phyloP scores from a whole-genome alignment of 805 yeast genomes.

The Metschnikowia reukaufii region DNA sequence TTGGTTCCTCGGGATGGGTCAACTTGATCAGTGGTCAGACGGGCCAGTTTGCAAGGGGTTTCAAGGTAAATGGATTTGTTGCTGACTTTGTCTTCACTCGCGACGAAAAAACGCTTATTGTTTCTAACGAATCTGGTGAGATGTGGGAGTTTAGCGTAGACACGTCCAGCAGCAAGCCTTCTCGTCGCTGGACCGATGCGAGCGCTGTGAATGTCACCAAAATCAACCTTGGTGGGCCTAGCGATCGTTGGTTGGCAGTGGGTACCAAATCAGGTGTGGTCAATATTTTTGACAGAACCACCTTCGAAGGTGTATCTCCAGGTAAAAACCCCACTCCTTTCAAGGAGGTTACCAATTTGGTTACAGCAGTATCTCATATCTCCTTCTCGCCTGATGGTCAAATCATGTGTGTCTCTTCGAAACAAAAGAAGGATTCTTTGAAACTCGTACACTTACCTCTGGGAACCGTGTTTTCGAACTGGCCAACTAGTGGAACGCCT shows the following conservation, averaged over 20 bases:
- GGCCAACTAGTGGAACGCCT: conserved; percentile 98
- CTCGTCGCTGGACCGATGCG: conserved; percentile 78
- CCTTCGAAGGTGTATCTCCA: conserved; percentile 10
- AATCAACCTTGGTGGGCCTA: conserved; percentile 67
- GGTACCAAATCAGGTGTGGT: conserved; percentile 91
- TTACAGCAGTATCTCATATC: conserved; percentile 74
- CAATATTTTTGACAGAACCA: conserved; percentile 68
- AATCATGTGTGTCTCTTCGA: conserved; percentile 77
- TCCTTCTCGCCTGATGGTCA: conserved; percentile 87
- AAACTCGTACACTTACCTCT: conserved; percentile 85
- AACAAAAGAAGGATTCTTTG: conserved; percentile 82
- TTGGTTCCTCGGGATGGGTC: conserved; percentile 90
- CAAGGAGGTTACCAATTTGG: conserved; percentile 71
- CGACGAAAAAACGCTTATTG: conserved; percentile 45
- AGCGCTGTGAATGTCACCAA: conserved; percentile 83
- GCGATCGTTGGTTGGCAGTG: conserved; percentile 80
- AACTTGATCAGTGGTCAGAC: conserved; percentile 72
- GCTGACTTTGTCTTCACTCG: conserved; percentile 74
- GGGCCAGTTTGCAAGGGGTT: conserved; percentile 86
- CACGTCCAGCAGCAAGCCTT: conserved; percentile 27
- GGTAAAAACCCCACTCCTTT: conserved; percentile 48
- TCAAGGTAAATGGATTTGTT: conserved; percentile 83
- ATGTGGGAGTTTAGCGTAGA: conserved; percentile 74
- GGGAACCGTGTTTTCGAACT: conserved; percentile 82
- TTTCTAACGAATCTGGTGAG: conserved; percentile 78